Percentiles rank a stretch among this genome's conserved stretches.
phyloP scores from a whole-genome alignment of 306 rosid species.

The Vigna nakashimae region DNA sequence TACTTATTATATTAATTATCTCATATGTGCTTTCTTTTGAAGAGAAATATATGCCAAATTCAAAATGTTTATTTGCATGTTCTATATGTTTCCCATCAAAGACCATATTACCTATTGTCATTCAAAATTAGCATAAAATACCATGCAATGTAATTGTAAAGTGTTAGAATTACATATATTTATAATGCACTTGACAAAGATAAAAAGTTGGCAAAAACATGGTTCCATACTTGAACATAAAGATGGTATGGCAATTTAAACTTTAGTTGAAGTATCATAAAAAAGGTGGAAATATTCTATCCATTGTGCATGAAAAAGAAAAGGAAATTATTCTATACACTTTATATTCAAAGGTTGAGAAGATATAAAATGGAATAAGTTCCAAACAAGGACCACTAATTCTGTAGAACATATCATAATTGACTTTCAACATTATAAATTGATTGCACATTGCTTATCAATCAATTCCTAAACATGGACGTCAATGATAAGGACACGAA shows the following conservation, averaged over 20 bases:
- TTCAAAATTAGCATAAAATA: no score
- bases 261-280: neutral
- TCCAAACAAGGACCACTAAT: constrained; percentile 17
- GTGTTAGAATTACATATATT: neutral
- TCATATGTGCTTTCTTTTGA: no score
- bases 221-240: neutral
- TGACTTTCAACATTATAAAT: constrained; percentile 19
- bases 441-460: constrained; percentile 10
- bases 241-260: neutral
- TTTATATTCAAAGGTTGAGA: constrained; percentile 16
- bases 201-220: neutral
- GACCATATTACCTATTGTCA: no score
- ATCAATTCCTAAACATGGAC: neutral
- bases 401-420: neutral
- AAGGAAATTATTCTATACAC: neutral
- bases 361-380: constrained; percentile 13
- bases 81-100: no score
- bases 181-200: neutral
- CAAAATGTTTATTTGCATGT: no score
- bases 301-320: neutral
- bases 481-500: neutral
- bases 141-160: no score
- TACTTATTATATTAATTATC: no score
- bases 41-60: no score
- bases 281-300: neutral